Conservation (phyloP, 768 basidiomycete genomes). For the Kwoniella newhampshirensis region DNA sequence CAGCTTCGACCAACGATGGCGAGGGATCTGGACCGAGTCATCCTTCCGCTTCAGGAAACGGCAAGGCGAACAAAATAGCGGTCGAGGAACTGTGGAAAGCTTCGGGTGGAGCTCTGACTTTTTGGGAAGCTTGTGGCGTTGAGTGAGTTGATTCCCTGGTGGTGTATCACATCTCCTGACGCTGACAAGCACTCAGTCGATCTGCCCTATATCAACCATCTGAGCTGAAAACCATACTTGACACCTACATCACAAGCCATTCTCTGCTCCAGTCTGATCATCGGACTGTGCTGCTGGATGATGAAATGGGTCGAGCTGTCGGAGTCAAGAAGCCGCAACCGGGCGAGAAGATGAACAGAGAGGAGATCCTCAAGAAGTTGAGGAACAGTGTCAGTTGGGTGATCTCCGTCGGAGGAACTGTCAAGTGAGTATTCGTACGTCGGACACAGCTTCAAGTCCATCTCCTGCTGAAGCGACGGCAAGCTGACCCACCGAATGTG, state of each 20-base stretch:
- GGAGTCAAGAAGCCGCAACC: constrained; percentile 48
- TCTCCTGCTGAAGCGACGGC: not conserved
- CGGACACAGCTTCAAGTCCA: not conserved
- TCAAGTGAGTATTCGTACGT: constrained; percentile 48
- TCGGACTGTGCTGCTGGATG: constrained; percentile 70
- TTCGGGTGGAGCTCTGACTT: constrained; percentile 59
- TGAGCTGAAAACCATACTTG: constrained; percentile 53
- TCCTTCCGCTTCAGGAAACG: constrained; percentile 25
- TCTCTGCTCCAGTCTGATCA: constrained; percentile 69
- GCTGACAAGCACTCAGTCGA: too few species aligned
- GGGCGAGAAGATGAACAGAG: constrained; percentile 54
- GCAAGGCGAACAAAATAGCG: constrained; percentile 59
- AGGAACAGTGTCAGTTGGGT: constrained; percentile 37
- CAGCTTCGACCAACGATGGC: constrained; percentile 50
- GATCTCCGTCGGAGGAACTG: constrained; percentile 53
- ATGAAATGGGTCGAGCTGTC: constrained; percentile 49
- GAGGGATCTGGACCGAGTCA: constrained; percentile 52
- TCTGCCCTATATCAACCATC: constrained; percentile 20
- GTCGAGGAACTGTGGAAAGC: constrained; percentile 78
- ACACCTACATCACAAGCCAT: constrained; percentile 64
- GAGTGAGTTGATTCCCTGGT: constrained; percentile 58
- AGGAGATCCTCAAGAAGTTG: constrained; percentile 51
- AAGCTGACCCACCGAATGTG: not conserved
- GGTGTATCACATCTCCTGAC: not conserved
- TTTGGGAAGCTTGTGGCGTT: constrained; percentile 67